Evolutionary conservation across 169 alveolate genomes (phyloP).

Genomic region (Cryptosporidium baileyi): DNA sequence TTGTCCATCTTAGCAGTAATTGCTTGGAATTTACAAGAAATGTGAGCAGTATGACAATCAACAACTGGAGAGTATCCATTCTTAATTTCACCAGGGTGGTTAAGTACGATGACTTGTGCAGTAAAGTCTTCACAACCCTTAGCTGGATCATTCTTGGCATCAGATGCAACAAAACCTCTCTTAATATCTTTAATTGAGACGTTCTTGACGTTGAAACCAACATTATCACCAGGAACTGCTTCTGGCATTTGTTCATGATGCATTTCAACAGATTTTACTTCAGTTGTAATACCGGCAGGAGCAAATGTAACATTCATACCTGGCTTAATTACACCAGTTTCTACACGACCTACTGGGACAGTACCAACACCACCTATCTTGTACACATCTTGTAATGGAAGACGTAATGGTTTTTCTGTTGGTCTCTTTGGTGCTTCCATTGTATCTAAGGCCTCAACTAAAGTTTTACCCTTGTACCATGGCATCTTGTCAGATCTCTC

Average conservation of each 20-base stretch:
- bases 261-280: constrained; percentile 98
- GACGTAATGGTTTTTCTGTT: constrained; percentile 94
- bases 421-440: constrained; percentile 98
- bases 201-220: constrained; percentile 96
- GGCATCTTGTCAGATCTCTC: constrained; percentile 94
- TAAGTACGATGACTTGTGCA: constrained; percentile 95
- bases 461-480: constrained; percentile 97
- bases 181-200: constrained; percentile 94
- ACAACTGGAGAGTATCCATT: constrained; percentile 97
- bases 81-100: constrained; percentile 97
- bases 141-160: constrained; percentile 97
- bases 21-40: constrained; percentile 95
- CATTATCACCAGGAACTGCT: constrained; percentile 98
- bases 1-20: constrained; percentile 92
- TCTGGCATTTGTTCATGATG: constrained; percentile 95
- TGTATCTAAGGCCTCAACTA: constrained; percentile 94
- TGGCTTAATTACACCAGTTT: constrained; percentile 95
- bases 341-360: constrained; percentile 99
- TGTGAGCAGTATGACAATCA: constrained; percentile 98
- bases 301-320: constrained; percentile 92
- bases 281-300: constrained; percentile 94
- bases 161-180: constrained; percentile 96
- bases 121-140: constrained; percentile 91
- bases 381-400: constrained; percentile 97
- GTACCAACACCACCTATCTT: constrained; percentile 99